Conservation (phyloP, 345 rosid genomes). For the Atalantia buxifolia region DNA sequence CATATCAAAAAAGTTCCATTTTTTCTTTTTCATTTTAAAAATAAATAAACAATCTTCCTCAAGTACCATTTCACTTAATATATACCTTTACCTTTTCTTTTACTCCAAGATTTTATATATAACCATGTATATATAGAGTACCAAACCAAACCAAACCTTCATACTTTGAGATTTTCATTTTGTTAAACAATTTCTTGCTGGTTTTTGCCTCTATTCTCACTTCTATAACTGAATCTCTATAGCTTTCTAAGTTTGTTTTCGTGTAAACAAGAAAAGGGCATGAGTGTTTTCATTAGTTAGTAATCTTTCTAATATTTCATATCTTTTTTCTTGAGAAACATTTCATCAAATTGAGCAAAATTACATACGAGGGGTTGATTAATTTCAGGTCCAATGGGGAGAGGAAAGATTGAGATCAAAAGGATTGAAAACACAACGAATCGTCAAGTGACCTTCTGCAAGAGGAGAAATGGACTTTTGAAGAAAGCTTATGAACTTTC, state of each 20-base stretch:
- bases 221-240: background rate
- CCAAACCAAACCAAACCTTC: background rate
- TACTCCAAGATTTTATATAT: background rate
- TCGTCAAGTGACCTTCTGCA: conserved; percentile 94
- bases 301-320: background rate
- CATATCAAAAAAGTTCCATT: background rate
- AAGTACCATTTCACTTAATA: background rate
- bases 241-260: background rate
- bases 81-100: background rate
- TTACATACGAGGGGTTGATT: background rate
- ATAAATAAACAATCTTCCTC: background rate
- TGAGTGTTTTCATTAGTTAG: background rate
- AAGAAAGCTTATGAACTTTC: conserved; percentile 93
- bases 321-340: background rate
- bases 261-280: background rate
- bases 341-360: background rate
- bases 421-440: conserved; percentile 95
- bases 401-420: conserved; percentile 98
- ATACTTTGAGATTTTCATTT: background rate
- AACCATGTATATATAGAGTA: background rate
- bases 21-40: background rate
- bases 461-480: conserved; percentile 86
- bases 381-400: conserved; percentile 48
- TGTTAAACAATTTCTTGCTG: background rate
- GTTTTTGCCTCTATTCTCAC: background rate